Conservation (phyloP, 2,329 filamentous ascomycete genomes). For the Falciphora oryzae region DNA sequence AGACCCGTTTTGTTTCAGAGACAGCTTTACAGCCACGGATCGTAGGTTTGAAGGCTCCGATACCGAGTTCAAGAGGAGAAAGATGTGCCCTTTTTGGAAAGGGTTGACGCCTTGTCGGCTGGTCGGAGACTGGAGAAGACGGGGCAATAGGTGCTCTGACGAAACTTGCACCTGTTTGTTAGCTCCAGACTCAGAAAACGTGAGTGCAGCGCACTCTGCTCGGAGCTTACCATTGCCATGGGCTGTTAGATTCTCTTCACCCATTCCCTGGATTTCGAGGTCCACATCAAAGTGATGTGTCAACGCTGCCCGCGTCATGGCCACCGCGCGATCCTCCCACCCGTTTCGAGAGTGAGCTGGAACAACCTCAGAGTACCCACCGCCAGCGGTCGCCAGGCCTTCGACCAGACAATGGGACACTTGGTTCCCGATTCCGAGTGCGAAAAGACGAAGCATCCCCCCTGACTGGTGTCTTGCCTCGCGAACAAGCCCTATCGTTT, state of each 20-base stretch:
- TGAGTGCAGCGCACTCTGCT: no score
- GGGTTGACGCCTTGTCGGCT: neutral
- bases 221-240: no score
- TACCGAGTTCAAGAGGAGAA: neutral
- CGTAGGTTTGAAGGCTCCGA: neutral
- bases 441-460: conserved; percentile 34
- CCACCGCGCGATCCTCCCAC: conserved; percentile 17
- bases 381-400: conserved; percentile 51
- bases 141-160: neutral
- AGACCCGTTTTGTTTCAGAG: neutral
- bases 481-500: neutral
- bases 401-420: conserved; percentile 53
- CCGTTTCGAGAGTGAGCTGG: conserved; percentile 9
- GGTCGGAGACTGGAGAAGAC: neutral
- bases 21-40: neutral
- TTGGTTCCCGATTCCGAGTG: conserved; percentile 47
- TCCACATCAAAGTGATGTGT: neutral
- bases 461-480: neutral
- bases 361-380: conserved; percentile 41
- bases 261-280: no score
- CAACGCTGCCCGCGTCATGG: conserved; percentile 15
- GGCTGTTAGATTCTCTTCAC: no score
- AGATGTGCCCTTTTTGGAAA: neutral
- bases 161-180: neutral
- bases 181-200: no score